Base-by-base conservation (phyloP, 2,329 filamentous ascomycete genomes). In the Trichophyton equinum region DNA sequence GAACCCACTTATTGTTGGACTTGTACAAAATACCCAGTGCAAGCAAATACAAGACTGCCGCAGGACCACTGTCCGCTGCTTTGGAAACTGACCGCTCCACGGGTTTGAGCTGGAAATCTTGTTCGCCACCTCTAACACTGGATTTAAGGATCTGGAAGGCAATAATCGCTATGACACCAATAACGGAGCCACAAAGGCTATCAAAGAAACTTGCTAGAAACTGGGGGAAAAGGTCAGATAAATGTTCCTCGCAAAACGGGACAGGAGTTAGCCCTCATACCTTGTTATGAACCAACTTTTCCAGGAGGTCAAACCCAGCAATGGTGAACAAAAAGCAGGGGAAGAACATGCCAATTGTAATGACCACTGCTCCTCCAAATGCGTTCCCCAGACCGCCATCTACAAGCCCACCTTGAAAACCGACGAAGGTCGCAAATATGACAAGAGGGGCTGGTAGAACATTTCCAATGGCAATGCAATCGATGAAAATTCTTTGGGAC, bases 391-490 rank as follows among this genome's bases (percentile, higher is more conserved):
- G 30, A 8, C 13, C 15, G 8, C 38, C 27, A 36, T 36, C 30
- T 20, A 18, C 22, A 57, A 13, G 20, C 4, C 22, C 22, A 38
- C 53, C 53, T 15, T 57, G 53, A 20, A 57, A 57, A 13, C 53
- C 53, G 15, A 57, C 53, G 36, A 57, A 57, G 9, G 53, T 57
- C n/a, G 53, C 53, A 57, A 57, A 57, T 4, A 57, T 57, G 25
- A 57, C 53, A 11, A 57, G 38, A 18, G 53, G 53, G 4, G 53
- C 53, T 18, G 53, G 53, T 9, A 57, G 53, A 9, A 57, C 53
- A 15, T 57, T 57, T 30, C 53, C 53, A 36, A 57, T 57, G 9
- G 53, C 53, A 33, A 57, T 57, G 20, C 22, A 30, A 11, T 57
- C 53, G 3, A 57, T 20, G 30, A 57, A 57, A 6, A 57, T 27